Base-by-base conservation (phyloP, 1,139 yeast genomes). In the Taphrina communis region DNA sequence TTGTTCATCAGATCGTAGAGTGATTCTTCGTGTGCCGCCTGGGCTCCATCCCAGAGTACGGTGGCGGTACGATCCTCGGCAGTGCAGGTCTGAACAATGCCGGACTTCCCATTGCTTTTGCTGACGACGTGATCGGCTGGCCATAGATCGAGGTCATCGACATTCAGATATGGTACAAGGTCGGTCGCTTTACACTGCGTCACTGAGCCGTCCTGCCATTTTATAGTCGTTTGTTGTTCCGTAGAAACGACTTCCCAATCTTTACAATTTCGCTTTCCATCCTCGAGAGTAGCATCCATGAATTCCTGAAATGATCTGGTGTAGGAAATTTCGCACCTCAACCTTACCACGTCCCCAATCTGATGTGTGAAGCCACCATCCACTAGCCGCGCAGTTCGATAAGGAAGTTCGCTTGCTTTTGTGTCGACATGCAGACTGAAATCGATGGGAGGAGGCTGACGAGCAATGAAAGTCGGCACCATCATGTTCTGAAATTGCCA, bases 91-190 rank as follows among this genome's bases (percentile, higher is more conserved):
- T 72, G 73, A 5, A 66, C 73, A n/a, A 72, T 71, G 31, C 73
- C 73, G 35, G 69, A 60, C 39, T 71, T 68, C 8, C 60, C 52
- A 41, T 46, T 63, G 25, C 66, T 65, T 51, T 69, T 71, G 14
- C 66, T 53, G 2, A 69, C 72, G 12, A 72, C 72, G 21, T 69
- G 69, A 35, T 70, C 72, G 31, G 72, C 71, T 1, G 73, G 73
- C 73, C 73, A 72, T 19, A 71, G 53, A 17, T 72, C 73, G 19
- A 70, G 71, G 31, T 72, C 73, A 61, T 72, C 73, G 4, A 70
- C 71, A 1, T 68, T 60, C 25, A 66, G 44, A 38, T 71, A 70
- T 14, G 73, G 73, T 31, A 62, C 70, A 19, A 72, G 61, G 51
- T 70, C 69, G 5, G 60, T 52, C 2, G 72, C 70, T 19, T 52